Base-by-base conservation (phyloP, 306 rosid species). In the Lupinus albus region DNA sequence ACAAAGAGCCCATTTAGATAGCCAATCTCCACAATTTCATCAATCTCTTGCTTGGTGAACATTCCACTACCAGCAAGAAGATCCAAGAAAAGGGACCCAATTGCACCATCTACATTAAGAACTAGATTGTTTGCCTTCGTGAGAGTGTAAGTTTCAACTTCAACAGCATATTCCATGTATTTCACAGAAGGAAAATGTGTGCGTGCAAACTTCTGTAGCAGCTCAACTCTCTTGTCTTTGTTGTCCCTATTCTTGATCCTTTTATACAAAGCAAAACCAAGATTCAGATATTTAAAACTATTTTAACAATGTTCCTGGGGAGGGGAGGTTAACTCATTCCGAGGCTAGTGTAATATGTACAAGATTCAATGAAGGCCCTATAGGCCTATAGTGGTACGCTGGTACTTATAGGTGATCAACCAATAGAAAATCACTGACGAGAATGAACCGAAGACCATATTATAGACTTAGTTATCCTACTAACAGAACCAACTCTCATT, bases 161-260 rank as follows among this genome's bases (percentile, higher is more conserved):
- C 76, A 53, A 94, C 97, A 30, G 97, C 99, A 63, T 86, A 94
- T 73, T 94, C 97, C 95, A 94, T 91, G 95, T 94, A 94, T 83
- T 91, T 94, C 60, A 86, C 92, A 1, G 99, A 85, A 30, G 99
- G 97, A 84, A 91, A 94, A 82, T 94, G 87, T 0, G 97, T 86
- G 61, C 96, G 93, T 39, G 89, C 97, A 38, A 88, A 94, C 73
- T 35, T 73, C 67, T 94, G 99, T 68, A 94, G 87, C 67, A 94
- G 83, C 86, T 94, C 99, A 53, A 91, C 99, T 81, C 99, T 85
- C 87, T 94, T 88, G 71, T 94, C 97, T 82, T 78, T 85, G 92
- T 91, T 94, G 85, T 91, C 99, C 61, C 99, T 86, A 73, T 88
- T 86, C 95, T 94, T 94, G 83, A 94, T 88, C 91, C 99, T 94